Evolutionary conservation across 2,329 filamentous ascomycete genomes (phyloP), one percentile per base, ranked within the genome.

Genomic region (Penicillium griseofulvum): DNA sequence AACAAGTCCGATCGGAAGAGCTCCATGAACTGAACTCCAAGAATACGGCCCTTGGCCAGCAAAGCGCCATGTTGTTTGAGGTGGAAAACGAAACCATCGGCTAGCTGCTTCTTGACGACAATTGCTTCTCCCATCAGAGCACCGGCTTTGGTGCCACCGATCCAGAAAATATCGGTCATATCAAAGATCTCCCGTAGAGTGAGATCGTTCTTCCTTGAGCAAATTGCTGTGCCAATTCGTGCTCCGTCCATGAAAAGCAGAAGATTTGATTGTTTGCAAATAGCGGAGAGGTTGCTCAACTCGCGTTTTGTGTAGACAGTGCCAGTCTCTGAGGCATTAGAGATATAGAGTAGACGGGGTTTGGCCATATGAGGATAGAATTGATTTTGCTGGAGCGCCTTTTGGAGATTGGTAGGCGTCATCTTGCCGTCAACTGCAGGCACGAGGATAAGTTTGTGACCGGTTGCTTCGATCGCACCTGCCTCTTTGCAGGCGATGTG

Each of bases 91-190:
- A 79, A 82, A 33, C 79, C 80, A 5, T 74, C 68, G 0, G 78
- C 76, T 0, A 81, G 65, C 5, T 56, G 50, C 28, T 78, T 69
- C 47, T 79, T 79, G 26, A 81, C 76, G 0, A 82, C 73, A 7
- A 82, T 76, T 1, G 79, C 80, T 55, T 82, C 80, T 1, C 80
- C 80, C 4, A 82, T 70, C 4, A 82, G 60, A 0, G 79, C 78
- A 1, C 80, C 80, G 57, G 79, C 79, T 58, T 82, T 82, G 5
- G 80, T 82, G 0, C 80, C 80, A 3, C 80, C 80, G 36, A 82
- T 81, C 80, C 80, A 82, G 67, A 82, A 82, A 19, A 82, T 78
- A 52, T 82, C 80, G 0, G 77, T 79, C 38, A 80, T 60, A 5
- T 79, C 74, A 1, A 80, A 64, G 6, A 82, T 65, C 50, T 82